These are phyloP conservation scores for Fusarium brevicatenulatum DNA, from an alignment of 2,329 filamentous ascomycete genomes.

Conservation along the genomic window DNA sequence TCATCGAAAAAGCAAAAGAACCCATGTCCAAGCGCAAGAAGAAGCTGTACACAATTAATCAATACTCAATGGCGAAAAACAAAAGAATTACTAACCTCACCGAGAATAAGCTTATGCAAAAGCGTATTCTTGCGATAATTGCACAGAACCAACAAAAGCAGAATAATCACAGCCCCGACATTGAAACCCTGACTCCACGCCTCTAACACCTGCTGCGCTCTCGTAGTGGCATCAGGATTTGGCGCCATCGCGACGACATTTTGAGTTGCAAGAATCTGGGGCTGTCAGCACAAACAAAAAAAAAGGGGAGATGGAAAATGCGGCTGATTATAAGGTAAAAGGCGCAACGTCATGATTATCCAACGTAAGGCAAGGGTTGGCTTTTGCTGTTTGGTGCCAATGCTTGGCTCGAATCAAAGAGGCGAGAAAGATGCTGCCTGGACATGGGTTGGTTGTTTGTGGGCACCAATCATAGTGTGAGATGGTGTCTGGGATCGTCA, in stretches of 20 bases:
- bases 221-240: constrained; percentile 19
- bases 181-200: constrained; percentile 30
- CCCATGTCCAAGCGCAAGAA: constrained; percentile 23
- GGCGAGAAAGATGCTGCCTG: constrained; percentile 27
- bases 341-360: constrained; percentile 15
- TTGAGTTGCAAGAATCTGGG: not conserved
- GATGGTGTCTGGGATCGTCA: not conserved
- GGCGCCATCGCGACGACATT: constrained; percentile 14
- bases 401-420: constrained; percentile 26
- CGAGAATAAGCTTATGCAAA: constrained; percentile 27
- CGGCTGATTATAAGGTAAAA: not conserved
- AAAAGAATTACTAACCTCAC: constrained; percentile 6
- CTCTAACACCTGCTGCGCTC: constrained; percentile 23
- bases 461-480: constrained; percentile 3
- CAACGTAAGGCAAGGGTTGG: not conserved
- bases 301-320: not conserved
- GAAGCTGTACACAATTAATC: not conserved
- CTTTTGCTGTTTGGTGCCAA: not conserved
- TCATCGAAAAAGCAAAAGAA: constrained; percentile 27
- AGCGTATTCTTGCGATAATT: constrained; percentile 24
- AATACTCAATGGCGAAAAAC: not conserved
- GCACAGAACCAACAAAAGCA: constrained; percentile 19
- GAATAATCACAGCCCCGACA: constrained; percentile 9
- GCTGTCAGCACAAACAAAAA: not conserved
- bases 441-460: not conserved